Conservation (phyloP, 176 grass and related monocot species). For the Eragrostis nindensis region DNA sequence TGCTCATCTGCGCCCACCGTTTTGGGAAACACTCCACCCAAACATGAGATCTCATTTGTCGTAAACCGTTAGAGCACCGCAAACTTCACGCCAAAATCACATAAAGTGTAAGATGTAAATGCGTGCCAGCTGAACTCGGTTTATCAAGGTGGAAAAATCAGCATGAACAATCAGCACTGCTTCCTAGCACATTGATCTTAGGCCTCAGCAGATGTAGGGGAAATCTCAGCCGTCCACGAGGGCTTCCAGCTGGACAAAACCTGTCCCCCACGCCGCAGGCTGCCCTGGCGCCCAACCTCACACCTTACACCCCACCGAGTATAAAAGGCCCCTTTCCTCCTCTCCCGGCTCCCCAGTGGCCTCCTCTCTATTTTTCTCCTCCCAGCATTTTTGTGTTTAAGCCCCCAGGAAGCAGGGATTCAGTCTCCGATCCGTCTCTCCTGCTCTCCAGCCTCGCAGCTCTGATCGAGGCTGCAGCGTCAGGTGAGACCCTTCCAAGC, state of each 20-base stretch:
- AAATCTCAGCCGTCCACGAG: background rate
- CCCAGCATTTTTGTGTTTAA: slow-evolving; percentile 41
- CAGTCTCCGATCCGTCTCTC: slow-evolving; percentile 8
- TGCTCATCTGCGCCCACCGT: too few relatives aligned
- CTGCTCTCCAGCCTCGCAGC: background rate
- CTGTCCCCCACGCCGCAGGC: background rate
- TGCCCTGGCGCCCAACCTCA: background rate
- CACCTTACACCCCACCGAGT: background rate
- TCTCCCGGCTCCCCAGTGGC: background rate
- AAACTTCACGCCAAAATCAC: background rate
- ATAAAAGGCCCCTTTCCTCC: background rate
- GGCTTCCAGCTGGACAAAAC: background rate
- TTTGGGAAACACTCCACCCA: background rate
- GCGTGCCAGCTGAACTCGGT: too few relatives aligned
- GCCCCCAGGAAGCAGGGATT: slow-evolving; percentile 39
- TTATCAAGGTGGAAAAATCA: too few relatives aligned
- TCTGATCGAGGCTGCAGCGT: slow-evolving; percentile 18
- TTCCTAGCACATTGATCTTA: background rate
- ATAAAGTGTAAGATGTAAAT: background rate
- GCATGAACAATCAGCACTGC: too few relatives aligned
- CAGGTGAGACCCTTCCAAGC: slow-evolving; percentile 14
- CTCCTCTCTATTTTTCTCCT: slow-evolving; percentile 25
- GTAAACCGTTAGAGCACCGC: background rate
- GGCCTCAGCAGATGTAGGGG: too few relatives aligned
- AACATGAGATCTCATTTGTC: background rate